A percentile compares a stretch with the other conserved stretches of the same genome.
These are phyloP conservation scores for Rhynchosporium graminicola DNA, from an alignment of 2,329 filamentous ascomycete species.

Conservation along the genomic window DNA sequence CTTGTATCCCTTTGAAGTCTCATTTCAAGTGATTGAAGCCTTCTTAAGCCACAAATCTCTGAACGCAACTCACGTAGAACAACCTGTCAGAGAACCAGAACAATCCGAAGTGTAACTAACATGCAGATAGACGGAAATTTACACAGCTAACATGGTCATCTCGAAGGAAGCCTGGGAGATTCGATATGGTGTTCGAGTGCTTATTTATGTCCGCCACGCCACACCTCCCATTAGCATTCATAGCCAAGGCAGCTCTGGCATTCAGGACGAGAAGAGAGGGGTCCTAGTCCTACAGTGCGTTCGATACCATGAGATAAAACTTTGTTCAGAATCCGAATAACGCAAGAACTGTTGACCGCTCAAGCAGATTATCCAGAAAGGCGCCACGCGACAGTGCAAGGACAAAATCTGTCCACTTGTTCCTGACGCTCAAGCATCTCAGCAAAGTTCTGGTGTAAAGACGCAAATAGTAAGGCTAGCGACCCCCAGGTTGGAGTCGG, in stretches of 20 bases:
- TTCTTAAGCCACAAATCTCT: not conserved
- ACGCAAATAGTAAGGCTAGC: constrained; percentile 4
- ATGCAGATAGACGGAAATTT: not conserved
- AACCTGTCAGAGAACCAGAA: not conserved
- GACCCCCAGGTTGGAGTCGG: constrained; percentile 10
- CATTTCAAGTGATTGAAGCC: not conserved
- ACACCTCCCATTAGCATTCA: not conserved
- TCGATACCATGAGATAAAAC: constrained; percentile 15
- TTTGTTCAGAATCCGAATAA: constrained; percentile 11
- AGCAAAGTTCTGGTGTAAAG: constrained; percentile 6
- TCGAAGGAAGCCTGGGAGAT: constrained; percentile 13
- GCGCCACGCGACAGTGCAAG: constrained; percentile 5
- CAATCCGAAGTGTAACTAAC: too few species aligned
- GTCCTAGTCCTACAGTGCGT: constrained; percentile 1
- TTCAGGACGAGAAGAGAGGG: not conserved
- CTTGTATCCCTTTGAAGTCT: not conserved
- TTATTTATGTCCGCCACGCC: constrained; percentile 3
- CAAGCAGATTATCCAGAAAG: constrained; percentile 6
- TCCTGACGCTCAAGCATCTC: not conserved
- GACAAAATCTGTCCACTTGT: not conserved
- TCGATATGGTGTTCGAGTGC: not conserved
- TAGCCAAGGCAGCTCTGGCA: not conserved
- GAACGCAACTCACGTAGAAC: constrained; percentile 1
- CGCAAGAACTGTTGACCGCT: constrained; percentile 8
- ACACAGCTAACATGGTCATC: constrained; percentile 1